Evolutionary conservation across 169 alveolate genomes (phyloP).

Genomic region (Eimeria nieschulzi): DNA sequence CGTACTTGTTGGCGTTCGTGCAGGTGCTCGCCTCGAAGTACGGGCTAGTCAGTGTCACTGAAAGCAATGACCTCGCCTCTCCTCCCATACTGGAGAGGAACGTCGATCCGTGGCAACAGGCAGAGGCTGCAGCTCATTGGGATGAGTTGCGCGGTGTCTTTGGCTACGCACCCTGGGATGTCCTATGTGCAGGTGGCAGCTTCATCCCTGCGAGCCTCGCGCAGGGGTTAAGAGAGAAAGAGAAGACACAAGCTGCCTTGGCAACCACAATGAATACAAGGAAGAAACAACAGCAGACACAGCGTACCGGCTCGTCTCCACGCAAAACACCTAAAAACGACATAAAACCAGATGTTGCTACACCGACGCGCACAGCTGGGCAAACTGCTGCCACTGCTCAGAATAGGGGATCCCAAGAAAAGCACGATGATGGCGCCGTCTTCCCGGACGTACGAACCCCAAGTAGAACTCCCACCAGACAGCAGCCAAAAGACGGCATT

Average conservation of each 20-base stretch:
- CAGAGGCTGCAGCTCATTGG: conserved; percentile 10
- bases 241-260: background rate
- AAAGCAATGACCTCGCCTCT: background rate
- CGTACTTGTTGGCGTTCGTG: background rate
- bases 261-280: background rate
- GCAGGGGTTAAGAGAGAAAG: background rate
- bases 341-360: conserved; percentile 17
- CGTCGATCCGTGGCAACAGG: background rate
- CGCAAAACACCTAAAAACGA: background rate
- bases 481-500: too few species aligned
- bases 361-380: too few species aligned
- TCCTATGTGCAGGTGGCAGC: background rate
- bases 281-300: background rate
- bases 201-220: background rate
- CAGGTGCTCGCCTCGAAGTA: conserved; percentile 9
- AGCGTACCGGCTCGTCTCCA: background rate
- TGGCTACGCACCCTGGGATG: conserved; percentile 17
- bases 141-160: background rate
- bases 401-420: too few species aligned
- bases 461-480: too few species aligned
- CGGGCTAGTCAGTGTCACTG: background rate
- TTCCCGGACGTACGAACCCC: too few species aligned
- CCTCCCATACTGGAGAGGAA: background rate
- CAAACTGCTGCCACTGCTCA: too few species aligned
- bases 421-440: too few species aligned